A percentile compares a stretch with the other conserved stretches of the same genome.
Evolutionary conservation across 768 basidiomycete genomes (phyloP).

Genomic region (Lactarius hatsudake): DNA sequence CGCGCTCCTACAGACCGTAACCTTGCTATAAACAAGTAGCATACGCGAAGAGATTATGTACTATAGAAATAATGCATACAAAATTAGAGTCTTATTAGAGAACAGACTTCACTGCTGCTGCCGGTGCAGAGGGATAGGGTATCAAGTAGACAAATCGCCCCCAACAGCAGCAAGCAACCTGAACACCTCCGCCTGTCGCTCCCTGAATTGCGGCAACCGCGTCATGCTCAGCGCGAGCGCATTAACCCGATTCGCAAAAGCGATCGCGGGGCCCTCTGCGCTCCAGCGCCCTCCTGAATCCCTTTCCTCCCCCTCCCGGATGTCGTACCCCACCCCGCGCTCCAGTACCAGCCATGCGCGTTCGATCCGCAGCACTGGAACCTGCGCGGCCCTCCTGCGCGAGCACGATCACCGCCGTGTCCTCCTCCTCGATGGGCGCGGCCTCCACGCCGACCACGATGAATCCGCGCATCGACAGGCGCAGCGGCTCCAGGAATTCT

Average conservation of each 20-base stretch:
- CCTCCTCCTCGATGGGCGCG: slow-evolving; percentile 49
- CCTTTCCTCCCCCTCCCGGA: slow-evolving; percentile 27
- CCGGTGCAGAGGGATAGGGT: too few species aligned
- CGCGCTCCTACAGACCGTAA: too few species aligned
- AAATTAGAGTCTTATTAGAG: background rate
- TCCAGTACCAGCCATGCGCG: slow-evolving; percentile 55
- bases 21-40: background rate
- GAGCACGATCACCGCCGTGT: slow-evolving; percentile 50
- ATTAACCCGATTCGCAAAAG: slow-evolving; percentile 77
- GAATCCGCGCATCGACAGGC: slow-evolving; percentile 71
- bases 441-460: slow-evolving; percentile 51
- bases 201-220: slow-evolving; percentile 64
- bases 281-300: slow-evolving; percentile 44
- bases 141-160: background rate
- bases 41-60: background rate
- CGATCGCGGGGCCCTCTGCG: slow-evolving; percentile 60
- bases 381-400: slow-evolving; percentile 37
- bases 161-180: slow-evolving; percentile 53
- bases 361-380: slow-evolving; percentile 51
- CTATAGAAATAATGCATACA: background rate
- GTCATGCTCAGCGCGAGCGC: slow-evolving; percentile 70
- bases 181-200: slow-evolving; percentile 69
- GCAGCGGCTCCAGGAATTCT: slow-evolving; percentile 60
- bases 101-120: background rate
- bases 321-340: slow-evolving; percentile 51